Conservation (phyloP, 1,139 yeast species). For the Scheffersomyces segobiensis region DNA sequence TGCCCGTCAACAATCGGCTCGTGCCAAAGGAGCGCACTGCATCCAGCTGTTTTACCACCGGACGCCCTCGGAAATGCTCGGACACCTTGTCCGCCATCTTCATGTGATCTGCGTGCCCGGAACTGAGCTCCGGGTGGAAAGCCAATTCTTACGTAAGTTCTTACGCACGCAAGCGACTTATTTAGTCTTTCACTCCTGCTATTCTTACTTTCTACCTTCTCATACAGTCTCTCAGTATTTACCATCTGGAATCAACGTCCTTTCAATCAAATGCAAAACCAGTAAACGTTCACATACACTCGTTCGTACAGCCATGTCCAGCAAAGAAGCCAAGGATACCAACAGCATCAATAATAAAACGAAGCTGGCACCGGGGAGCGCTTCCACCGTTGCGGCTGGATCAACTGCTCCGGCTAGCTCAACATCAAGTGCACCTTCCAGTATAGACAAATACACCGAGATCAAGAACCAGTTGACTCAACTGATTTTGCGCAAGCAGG, state of each 20-base stretch:
- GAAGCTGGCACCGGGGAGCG: neutral
- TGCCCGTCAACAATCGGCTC: neutral
- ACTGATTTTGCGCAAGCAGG: constrained; percentile 63
- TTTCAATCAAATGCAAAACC: neutral
- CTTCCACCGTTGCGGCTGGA: neutral
- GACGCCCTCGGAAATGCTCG: neutral
- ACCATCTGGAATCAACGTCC: neutral
- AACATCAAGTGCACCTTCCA: constrained; percentile 7
- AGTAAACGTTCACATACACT: neutral
- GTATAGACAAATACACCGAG: constrained; percentile 49
- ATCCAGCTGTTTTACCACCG: neutral
- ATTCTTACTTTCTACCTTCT: neutral
- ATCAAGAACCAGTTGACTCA: constrained; percentile 68
- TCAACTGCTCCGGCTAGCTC: neutral
- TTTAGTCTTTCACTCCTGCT: neutral
- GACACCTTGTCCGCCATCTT: neutral
- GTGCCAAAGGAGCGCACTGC: neutral
- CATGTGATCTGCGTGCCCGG: neutral
- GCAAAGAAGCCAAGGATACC: neutral
- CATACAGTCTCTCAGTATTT: neutral
- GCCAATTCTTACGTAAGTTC: neutral
- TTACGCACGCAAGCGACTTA: neutral
- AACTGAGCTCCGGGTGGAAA: neutral
- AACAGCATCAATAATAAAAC: neutral
- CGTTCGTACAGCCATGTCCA: neutral